A percentile compares a stretch with the other conserved stretches of the same genome.
phyloP scores from a whole-genome alignment of 2,329 filamentous ascomycete species.

The Pseudogymnoascus sp. region DNA sequence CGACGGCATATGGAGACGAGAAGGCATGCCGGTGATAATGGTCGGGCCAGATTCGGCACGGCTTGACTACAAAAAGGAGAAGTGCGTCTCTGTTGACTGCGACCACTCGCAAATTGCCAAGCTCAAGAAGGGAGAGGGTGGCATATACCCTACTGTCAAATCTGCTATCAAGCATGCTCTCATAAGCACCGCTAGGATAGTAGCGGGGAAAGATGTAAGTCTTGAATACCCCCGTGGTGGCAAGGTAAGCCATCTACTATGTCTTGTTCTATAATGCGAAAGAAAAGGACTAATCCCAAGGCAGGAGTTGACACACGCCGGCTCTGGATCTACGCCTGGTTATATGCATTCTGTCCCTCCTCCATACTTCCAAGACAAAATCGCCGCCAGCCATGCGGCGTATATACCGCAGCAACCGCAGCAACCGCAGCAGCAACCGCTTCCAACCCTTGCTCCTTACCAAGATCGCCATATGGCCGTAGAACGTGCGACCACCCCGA shows the following conservation, averaged over 20 bases:
- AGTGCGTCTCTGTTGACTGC: constrained; percentile 11
- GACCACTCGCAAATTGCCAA: constrained; percentile 18
- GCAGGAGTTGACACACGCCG: not conserved
- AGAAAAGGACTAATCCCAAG: not conserved
- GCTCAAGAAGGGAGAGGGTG: constrained; percentile 9
- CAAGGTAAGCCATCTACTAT: not conserved
- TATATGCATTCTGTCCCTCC: not conserved
- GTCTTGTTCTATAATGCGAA: not conserved
- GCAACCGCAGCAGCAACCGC: not conserved
- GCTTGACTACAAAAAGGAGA: constrained; percentile 12
- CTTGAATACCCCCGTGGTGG: not conserved
- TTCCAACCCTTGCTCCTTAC: not conserved
- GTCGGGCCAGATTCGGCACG: constrained; percentile 13
- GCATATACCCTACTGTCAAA: constrained; percentile 8
- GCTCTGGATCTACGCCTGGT: not conserved
- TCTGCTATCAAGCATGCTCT: not conserved
- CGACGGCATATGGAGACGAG: constrained; percentile 17
- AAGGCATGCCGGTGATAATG: constrained; percentile 14
- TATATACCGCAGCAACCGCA: not conserved
- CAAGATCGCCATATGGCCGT: not conserved
- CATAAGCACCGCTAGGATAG: constrained; percentile 2
- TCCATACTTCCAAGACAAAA: not conserved
- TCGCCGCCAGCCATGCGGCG: not conserved
- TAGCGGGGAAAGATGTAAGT: constrained; percentile 1
- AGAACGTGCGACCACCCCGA: not conserved